Base-by-base conservation (phyloP, 2,329 filamentous ascomycete species). In the Paecilomyces formosus region DNA sequence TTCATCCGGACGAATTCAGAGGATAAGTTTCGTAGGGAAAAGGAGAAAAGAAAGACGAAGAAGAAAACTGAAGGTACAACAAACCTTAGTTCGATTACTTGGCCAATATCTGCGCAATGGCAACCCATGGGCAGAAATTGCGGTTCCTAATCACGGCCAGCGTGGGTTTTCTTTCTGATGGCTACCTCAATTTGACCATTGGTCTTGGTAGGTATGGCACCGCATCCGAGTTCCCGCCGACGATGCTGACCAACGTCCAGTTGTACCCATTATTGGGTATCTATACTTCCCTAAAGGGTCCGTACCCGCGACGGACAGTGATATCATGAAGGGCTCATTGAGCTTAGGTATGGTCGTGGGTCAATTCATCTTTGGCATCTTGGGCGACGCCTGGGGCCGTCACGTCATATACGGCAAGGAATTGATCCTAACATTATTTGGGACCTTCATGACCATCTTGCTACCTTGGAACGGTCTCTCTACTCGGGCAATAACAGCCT, bases 381-480 rank as follows among this genome's bases (percentile, higher is more conserved):
- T 57, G n/a, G 66, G 66, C 35, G 66, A 68, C 62, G 62, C 65
- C n/a, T 60, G 60, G 24, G 66, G 66, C 9, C 65, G 66, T 8
- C 64, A 68, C 35, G 57, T 57, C 2, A 62, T 68, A 13, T 68
- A 68, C 51, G 66, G 66, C 13, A 68, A 68, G 53, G 66, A 68
- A 54, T 58, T 67, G 5, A 58, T 68, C 9, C 30, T 68, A 31
- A 64, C 65, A 24, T 61, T 68, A 24, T 61, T 64, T 26, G 66
- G 66, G 12, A 68, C 66, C 6, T 33, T 67, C 3, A 39, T 68
- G 57, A 64, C 66, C 13, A 58, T 68, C 15, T 33, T 68, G 11
- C 56, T 68, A 24, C 66, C 66, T 30, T 67, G 65, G 59, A 59
- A 56, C n/a, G 53, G 45, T 50, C 64, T 59, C 55, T 54, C 33